Percentiles rank a stretch among this genome's conserved stretches.
These are phyloP conservation scores for Jackrogersella minutella DNA, from an alignment of 495 filamentous ascomycete genomes.

Conservation along the genomic window DNA sequence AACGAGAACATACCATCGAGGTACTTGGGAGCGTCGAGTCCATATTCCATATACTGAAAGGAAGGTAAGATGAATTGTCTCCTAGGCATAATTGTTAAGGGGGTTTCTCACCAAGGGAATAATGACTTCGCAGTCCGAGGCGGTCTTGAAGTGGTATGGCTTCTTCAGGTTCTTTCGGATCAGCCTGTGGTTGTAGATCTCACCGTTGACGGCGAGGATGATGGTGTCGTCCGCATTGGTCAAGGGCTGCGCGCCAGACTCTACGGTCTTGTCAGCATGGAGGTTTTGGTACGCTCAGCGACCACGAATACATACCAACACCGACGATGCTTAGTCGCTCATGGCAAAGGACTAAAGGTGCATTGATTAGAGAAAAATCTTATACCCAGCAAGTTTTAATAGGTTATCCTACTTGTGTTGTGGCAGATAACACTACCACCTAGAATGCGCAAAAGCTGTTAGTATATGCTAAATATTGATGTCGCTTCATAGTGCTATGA, in stretches of 20 bases:
- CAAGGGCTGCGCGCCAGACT: conserved; percentile 93
- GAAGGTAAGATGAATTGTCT: not conserved
- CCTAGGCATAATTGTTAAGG: conserved; percentile 14
- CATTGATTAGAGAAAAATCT: conserved; percentile 44
- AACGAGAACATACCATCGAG: conserved; percentile 99
- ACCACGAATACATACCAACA: conserved; percentile 73
- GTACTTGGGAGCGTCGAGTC: conserved; percentile 88
- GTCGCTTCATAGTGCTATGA: conserved; percentile 39
- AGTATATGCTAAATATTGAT: conserved; percentile 29
- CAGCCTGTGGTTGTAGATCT: conserved; percentile 99
- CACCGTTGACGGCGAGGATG: conserved; percentile 95
- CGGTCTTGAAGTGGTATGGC: conserved; percentile 93
- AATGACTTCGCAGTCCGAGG: conserved; percentile 98
- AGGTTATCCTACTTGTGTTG: conserved; percentile 74
- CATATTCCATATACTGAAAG: conserved; percentile 88
- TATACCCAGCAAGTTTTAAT: not conserved
- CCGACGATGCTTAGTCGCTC: conserved; percentile 97
- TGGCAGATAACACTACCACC: conserved; percentile 89
- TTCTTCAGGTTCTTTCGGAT: conserved; percentile 82
- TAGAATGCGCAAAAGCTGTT: conserved; percentile 46
- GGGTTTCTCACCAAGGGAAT: conserved; percentile 83
- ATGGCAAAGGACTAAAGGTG: conserved; percentile 83
- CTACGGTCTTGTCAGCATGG: conserved; percentile 58
- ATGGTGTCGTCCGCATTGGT: conserved; percentile 89
- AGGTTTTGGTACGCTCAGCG: conserved; percentile 3